A percentile compares a stretch with the other conserved stretches of the same genome.
These are phyloP conservation scores for Trematosphaeria pertusa DNA, from an alignment of 2,329 filamentous ascomycete genomes.

Conservation along the genomic window DNA sequence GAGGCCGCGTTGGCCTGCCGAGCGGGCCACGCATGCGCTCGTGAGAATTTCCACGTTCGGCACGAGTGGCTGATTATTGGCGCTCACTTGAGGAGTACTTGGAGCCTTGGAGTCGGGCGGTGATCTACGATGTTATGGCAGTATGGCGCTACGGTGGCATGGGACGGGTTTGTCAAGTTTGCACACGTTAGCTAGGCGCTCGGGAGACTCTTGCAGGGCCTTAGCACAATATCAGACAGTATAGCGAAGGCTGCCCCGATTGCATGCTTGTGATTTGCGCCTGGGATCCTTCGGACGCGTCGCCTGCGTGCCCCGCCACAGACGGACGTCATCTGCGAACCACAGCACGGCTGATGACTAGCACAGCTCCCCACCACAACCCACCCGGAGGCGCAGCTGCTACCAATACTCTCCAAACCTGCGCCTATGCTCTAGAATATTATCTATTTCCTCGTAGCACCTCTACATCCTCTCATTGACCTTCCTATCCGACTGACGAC, in stretches of 20 bases:
- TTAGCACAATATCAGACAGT: background rate
- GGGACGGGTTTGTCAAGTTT: background rate
- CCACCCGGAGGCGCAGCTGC: background rate
- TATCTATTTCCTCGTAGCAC: background rate
- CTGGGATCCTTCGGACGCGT: constrained; percentile 1
- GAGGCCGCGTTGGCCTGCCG: constrained; percentile 44
- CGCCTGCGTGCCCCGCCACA: constrained; percentile 1
- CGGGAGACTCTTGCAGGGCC: no score
- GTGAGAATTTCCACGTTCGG: constrained; percentile 1
- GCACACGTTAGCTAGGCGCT: background rate
- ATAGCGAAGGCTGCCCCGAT: no score
- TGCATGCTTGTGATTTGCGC: constrained; percentile 9
- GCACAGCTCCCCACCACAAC: constrained; percentile 6
- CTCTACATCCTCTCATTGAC: background rate
- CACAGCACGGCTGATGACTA: constrained; percentile 6
- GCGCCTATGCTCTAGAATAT: background rate
- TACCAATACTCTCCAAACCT: no score
- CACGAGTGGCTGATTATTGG: background rate
- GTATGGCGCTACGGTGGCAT: constrained; percentile 10
- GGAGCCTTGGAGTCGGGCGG: no score
- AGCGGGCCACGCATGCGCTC: constrained; percentile 49
- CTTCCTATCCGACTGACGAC: no score
- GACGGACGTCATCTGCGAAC: constrained; percentile 21
- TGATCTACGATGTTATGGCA: constrained; percentile 6
- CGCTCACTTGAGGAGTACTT: background rate